A percentile compares a stretch with the other conserved stretches of the same genome.
Evolutionary conservation across 2,329 filamentous ascomycete genomes (phyloP).

Genomic region (Paramyrothecium roridum): DNA sequence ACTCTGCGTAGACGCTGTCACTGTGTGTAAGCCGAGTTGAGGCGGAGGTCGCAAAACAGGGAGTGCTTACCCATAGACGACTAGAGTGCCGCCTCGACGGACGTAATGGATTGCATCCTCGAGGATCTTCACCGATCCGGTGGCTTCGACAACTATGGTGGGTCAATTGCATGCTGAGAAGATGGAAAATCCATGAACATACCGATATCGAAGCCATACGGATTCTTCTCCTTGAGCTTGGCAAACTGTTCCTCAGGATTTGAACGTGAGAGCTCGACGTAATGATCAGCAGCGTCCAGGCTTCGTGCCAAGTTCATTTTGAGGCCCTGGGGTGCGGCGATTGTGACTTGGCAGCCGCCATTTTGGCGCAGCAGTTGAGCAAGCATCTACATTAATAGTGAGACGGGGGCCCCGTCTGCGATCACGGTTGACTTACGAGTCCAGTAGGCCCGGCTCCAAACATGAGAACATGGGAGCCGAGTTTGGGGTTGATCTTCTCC

Average conservation of each 20-base stretch:
- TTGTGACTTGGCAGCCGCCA: conserved; percentile 66
- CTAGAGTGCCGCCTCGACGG: conserved; percentile 66
- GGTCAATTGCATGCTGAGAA: conserved; percentile 9
- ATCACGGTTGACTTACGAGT: conserved; percentile 36
- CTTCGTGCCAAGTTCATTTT: conserved; percentile 68
- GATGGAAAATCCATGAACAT: conserved; percentile 10
- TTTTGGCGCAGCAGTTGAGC: conserved; percentile 62
- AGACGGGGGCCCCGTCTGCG: neutral
- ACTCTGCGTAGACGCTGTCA: conserved; percentile 57
- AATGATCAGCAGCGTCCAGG: conserved; percentile 51
- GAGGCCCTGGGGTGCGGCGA: conserved; percentile 65
- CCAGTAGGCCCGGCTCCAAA: conserved; percentile 67
- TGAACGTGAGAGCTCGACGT: conserved; percentile 50
- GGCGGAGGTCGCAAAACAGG: no score
- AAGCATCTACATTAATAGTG: conserved; percentile 34
- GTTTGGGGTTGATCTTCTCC: conserved; percentile 64
- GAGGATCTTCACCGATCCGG: conserved; percentile 65
- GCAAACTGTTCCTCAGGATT: conserved; percentile 58
- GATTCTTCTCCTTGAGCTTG: conserved; percentile 60
- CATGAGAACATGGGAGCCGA: conserved; percentile 63
- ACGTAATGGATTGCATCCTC: conserved; percentile 71
- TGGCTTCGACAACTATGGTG: conserved; percentile 60
- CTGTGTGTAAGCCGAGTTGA: conserved; percentile 2
- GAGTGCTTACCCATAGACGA: conserved; percentile 57
- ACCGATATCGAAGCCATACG: conserved; percentile 70